A percentile compares a stretch with the other conserved stretches of the same genome.
Conservation (phyloP, 2,329 filamentous ascomycete genomes). For the Helotiales sp. region DNA sequence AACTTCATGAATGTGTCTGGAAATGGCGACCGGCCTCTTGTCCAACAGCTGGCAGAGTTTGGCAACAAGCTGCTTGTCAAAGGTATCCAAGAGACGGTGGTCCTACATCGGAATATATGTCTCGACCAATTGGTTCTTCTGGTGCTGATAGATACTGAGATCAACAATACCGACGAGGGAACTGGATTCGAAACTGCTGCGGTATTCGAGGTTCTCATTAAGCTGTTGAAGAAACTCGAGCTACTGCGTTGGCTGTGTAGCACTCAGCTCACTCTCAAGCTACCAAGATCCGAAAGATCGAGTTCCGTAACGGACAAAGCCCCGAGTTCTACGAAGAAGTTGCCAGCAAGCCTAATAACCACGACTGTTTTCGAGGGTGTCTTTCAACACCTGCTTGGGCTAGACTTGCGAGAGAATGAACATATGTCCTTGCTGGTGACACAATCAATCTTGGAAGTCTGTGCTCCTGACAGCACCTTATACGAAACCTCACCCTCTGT, state of each 20-base stretch:
- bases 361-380: slow-evolving; percentile 65
- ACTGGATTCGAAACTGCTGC: slow-evolving; percentile 71
- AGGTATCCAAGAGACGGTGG: slow-evolving; percentile 78
- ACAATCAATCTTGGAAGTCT: slow-evolving; percentile 69
- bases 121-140: slow-evolving; percentile 83
- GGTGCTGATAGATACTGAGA: slow-evolving; percentile 84
- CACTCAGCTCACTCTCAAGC: slow-evolving; percentile 59
- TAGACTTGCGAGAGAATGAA: slow-evolving; percentile 56
- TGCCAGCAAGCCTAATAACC: slow-evolving; percentile 51
- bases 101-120: slow-evolving; percentile 73
- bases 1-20: slow-evolving; percentile 51
- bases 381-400: slow-evolving; percentile 66
- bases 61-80: slow-evolving; percentile 77
- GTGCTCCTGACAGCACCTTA: slow-evolving; percentile 63
- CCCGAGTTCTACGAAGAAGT: slow-evolving; percentile 47
- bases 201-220: slow-evolving; percentile 72
- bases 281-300: slow-evolving; percentile 49
- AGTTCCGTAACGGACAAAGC: slow-evolving; percentile 39
- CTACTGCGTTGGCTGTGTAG: slow-evolving; percentile 72
- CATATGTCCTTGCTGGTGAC: slow-evolving; percentile 65
- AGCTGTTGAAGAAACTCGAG: slow-evolving; percentile 74
- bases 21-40: slow-evolving; percentile 39
- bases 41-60: slow-evolving; percentile 69
- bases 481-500: slow-evolving; percentile 66
- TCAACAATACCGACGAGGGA: slow-evolving; percentile 73